A percentile compares a stretch with the other conserved stretches of the same genome.
Conservation (phyloP, 1,284 basidiomycete genomes). For the Ganoderma leucocontextum region DNA sequence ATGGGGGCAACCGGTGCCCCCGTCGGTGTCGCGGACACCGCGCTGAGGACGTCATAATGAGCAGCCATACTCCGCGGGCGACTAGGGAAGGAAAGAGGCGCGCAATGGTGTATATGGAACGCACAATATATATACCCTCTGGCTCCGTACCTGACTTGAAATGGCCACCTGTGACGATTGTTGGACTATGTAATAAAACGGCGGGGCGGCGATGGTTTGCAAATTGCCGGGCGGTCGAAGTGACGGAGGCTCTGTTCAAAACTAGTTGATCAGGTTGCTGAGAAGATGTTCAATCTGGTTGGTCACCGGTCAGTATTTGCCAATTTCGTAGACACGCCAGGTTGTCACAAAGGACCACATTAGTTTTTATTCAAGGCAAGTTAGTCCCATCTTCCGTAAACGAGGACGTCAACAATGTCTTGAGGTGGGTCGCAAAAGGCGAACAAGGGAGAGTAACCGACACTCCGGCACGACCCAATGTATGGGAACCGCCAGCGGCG, state of each 20-base stretch:
- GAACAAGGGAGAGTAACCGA: too few species aligned
- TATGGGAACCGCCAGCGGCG: too few species aligned
- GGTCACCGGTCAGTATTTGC: not conserved
- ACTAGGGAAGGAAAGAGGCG: not conserved
- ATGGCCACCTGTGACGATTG: not conserved
- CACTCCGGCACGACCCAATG: too few species aligned
- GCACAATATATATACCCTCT: not conserved
- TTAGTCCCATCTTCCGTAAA: not conserved
- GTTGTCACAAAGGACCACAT: not conserved
- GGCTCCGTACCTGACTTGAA: not conserved
- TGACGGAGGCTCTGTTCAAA: not conserved
- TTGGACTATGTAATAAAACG: not conserved
- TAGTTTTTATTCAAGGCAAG: not conserved
- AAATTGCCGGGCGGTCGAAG: not conserved
- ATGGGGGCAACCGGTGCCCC: conserved; percentile 4
- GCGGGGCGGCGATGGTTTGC: not conserved
- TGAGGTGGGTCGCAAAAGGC: not conserved
- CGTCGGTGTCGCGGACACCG: conserved; percentile 6
- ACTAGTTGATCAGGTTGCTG: conserved; percentile 2
- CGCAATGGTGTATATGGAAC: not conserved
- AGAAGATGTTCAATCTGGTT: not conserved
- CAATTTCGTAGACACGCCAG: not conserved
- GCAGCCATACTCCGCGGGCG: not conserved
- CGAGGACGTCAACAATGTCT: not conserved
- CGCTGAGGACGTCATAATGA: not conserved